phyloP scores from a whole-genome alignment of 1,284 basidiomycete species.

The Ustilago xerochloae region DNA sequence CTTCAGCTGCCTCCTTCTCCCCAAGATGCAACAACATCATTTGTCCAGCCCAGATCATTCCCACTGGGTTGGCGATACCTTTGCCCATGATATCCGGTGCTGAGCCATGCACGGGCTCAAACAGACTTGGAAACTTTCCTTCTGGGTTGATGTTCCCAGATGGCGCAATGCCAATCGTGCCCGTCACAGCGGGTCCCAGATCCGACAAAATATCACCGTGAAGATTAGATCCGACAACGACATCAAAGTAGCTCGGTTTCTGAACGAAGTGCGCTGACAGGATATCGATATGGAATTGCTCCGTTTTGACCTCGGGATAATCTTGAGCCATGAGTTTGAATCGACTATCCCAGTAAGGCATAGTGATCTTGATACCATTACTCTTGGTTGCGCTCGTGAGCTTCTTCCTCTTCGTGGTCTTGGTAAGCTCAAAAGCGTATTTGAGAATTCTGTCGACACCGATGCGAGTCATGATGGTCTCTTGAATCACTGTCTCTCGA shows the following conservation, averaged over 20 bases:
- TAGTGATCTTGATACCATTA: slow-evolving; percentile 59
- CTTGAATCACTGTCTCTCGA: slow-evolving; percentile 69
- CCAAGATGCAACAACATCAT: slow-evolving; percentile 74
- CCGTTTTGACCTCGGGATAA: slow-evolving; percentile 71
- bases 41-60: slow-evolving; percentile 74
- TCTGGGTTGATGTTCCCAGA: slow-evolving; percentile 74
- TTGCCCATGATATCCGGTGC: slow-evolving; percentile 43
- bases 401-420: slow-evolving; percentile 71
- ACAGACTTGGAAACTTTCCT: slow-evolving; percentile 69
- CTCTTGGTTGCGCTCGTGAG: slow-evolving; percentile 72
- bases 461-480: slow-evolving; percentile 71
- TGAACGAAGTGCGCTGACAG: slow-evolving; percentile 72
- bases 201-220: slow-evolving; percentile 75
- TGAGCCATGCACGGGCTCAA: slow-evolving; percentile 70
- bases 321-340: slow-evolving; percentile 72
- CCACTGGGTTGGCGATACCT: slow-evolving; percentile 68
- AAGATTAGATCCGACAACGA: slow-evolving; percentile 73
- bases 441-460: slow-evolving; percentile 73
- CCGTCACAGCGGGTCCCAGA: slow-evolving; percentile 73
- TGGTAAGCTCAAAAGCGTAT: slow-evolving; percentile 73
- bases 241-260: slow-evolving; percentile 73
- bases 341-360: slow-evolving; percentile 68
- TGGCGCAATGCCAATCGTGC: slow-evolving; percentile 75
- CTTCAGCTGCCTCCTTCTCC: slow-evolving; percentile 72
- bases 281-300: slow-evolving; percentile 70